Evolutionary conservation across 2,329 filamentous ascomycete genomes (phyloP), one percentile per base, ranked within the genome.

Genomic region (Huntiella bhutanensis): DNA sequence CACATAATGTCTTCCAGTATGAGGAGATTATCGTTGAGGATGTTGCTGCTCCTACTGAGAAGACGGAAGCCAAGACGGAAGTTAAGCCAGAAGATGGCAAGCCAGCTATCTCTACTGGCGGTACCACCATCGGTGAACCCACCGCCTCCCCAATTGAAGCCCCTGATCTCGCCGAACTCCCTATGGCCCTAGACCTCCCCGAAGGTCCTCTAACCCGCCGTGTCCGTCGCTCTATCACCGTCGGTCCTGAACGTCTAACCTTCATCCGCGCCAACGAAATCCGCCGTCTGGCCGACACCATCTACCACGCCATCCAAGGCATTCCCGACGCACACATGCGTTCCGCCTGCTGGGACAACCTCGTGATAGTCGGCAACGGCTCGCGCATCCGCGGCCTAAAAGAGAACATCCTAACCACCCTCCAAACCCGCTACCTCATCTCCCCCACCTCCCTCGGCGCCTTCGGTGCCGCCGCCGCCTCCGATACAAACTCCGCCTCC

Each of bases 381-480:
- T 77, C 68, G 34, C 70, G 71, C 41, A 67, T 75, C 41, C 67
- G 67, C 65, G 86, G 91, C 4, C 88, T 98, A 60, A 87, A 82
- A 53, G 86, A 95, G 55, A 84, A 88, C 53, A 77, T 98, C 41
- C 60, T 96, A 34, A 73, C 81, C 55, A 86, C 78, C 0, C 73
- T 98, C 33, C 74, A 74, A 34, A 73, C 79, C 42, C 86, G 87
- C 53, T 91, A 94, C 60, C 73, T 95, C 46, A 78, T 98, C 53
- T 93, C 87, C 2, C 91, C 91, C 0, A 86, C 85, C 43, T 95
- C 87, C 37, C 96, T 96, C 56, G 96, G 96, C 69, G 94, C 86
- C 16, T 77, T 85, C n/a, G 88, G 93, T 61, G 96, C 88, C 1
- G 92, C 91, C 1, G 84, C 83, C 2, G 71, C 65, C 54, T 72